A percentile compares a stretch with the other conserved stretches of the same genome.
These are phyloP conservation scores for Mortierella sp. DNA, from an alignment of 371 early-diverging fungal genomes.

Conservation along the genomic window DNA sequence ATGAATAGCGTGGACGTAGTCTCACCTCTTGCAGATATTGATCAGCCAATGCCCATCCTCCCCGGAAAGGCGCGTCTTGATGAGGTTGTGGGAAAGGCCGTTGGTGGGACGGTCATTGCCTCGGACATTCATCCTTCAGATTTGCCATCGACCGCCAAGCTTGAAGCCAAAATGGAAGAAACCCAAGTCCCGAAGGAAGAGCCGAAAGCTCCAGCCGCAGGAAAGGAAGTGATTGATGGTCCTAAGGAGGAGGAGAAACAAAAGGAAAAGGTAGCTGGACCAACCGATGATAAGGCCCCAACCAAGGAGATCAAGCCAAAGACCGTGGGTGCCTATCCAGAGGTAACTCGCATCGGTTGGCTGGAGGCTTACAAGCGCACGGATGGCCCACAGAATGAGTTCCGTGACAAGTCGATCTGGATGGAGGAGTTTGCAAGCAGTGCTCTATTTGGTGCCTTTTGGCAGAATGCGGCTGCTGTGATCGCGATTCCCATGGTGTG, in stretches of 20 bases:
- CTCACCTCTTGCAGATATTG: neutral
- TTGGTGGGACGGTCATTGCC: conserved; percentile 20
- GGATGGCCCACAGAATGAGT: conserved; percentile 42
- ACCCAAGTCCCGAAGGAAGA: conserved; percentile 5
- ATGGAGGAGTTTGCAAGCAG: conserved; percentile 55
- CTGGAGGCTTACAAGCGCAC: conserved; percentile 46
- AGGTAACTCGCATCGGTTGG: conserved; percentile 40
- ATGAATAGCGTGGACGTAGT: neutral
- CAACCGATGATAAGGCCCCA: too few species aligned
- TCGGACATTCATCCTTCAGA: conserved; percentile 16
- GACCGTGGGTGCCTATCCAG: conserved; percentile 38
- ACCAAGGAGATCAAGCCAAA: neutral
- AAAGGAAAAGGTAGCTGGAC: conserved; percentile 3
- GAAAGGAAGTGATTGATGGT: neutral
- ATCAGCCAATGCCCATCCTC: conserved; percentile 3
- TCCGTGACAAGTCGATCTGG: conserved; percentile 55
- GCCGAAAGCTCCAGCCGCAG: neutral
- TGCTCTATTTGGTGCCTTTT: conserved; percentile 47
- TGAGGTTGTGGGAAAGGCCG: conserved; percentile 14
- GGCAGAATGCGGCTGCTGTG: conserved; percentile 44
- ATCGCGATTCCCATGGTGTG: conserved; percentile 39
- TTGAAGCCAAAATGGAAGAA: conserved; percentile 13
- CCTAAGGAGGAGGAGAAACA: neutral
- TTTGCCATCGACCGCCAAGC: conserved; percentile 1
- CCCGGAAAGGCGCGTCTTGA: conserved; percentile 14